Base-by-base conservation (phyloP, 1,139 yeast species). In the Suzukiozyma palmioleophila region DNA sequence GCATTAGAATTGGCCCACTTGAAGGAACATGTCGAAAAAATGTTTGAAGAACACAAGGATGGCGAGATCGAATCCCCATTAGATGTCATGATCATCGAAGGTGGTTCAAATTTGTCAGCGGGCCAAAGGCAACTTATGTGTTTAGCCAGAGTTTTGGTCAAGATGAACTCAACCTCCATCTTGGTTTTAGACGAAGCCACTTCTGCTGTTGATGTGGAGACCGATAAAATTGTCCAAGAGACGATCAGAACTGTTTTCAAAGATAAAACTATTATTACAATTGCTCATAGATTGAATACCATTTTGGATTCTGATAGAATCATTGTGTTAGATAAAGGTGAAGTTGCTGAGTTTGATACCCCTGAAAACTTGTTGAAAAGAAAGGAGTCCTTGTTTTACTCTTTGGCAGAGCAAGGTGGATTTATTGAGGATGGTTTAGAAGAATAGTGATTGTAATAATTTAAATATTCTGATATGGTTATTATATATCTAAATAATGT, bases 191-290 rank as follows among this genome's bases (percentile, higher is more conserved):
- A 92, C 60, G 98, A 92, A 64, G 97, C 97, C 11, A 90, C 97
- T 3, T 97, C 97, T 2, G 96, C 96, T 2, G 96, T 92, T 38
- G 98, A 92, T 62, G 96, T 89, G 26, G 95, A 89, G 56, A 92
- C 98, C 1, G 98, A 92, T 60, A 69, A 82, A 50, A 75, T 89
- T 34, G 73, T 90, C 39, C 97, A 90, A 64, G 81, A 83, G 52
- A 90, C 97, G 0, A 90, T 90, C 42, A 77, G 97, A 59, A 65
- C 73, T 3, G 95, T 88, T 43, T 90, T 90, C 60, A 79, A 81
- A 52, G 88, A 89, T 48, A 78, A 95, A 58, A 90, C 97, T 0
- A 89, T 92, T 54, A 69, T 92, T 51, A 90, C 97, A 3, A 90
- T 92, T 66, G 97, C 97, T 1, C 97, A 92, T 62, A 77, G 98